Conservation (phyloP, 2,329 filamentous ascomycete genomes). For the Trichoderma brevicompactum region DNA sequence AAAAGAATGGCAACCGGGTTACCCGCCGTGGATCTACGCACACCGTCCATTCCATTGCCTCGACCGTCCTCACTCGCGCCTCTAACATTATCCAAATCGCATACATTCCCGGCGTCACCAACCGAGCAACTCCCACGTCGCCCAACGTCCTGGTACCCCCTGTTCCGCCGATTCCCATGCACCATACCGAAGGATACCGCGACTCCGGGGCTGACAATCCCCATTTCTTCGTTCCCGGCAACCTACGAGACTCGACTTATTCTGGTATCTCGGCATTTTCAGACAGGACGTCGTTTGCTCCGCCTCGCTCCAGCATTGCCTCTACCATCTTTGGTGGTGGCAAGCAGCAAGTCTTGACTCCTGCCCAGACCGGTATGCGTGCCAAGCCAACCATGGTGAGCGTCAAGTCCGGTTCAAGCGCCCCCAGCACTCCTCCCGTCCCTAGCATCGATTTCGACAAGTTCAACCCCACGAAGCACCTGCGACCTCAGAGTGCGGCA, state of each 20-base stretch:
- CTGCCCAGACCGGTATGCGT: slow-evolving; percentile 84
- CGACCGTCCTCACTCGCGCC: slow-evolving; percentile 90
- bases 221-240: slow-evolving; percentile 90
- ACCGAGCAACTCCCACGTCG: slow-evolving; percentile 83
- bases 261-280: slow-evolving; percentile 71
- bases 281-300: slow-evolving; percentile 65
- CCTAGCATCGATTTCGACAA: slow-evolving; percentile 70
- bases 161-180: slow-evolving; percentile 85
- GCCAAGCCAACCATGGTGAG: slow-evolving; percentile 92
- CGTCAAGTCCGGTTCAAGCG: slow-evolving; percentile 71
- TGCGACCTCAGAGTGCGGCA: slow-evolving; percentile 57
- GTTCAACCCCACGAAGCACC: slow-evolving; percentile 47
- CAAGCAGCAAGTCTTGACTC: slow-evolving; percentile 80
- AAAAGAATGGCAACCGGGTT: slow-evolving; percentile 53
- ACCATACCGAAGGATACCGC: slow-evolving; percentile 52
- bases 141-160: slow-evolving; percentile 83
- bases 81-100: slow-evolving; percentile 99
- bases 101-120: slow-evolving; percentile 96
- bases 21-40: slow-evolving; percentile 74
- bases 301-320: slow-evolving; percentile 74
- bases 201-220: slow-evolving; percentile 71
- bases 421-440: slow-evolving; percentile 68
- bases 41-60: slow-evolving; percentile 89
- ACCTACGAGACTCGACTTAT: slow-evolving; percentile 89
- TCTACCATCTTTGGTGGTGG: slow-evolving; percentile 94